These are phyloP conservation scores for Yarrowia divulgata DNA, from an alignment of 805 yeast genomes.

Conservation along the genomic window DNA sequence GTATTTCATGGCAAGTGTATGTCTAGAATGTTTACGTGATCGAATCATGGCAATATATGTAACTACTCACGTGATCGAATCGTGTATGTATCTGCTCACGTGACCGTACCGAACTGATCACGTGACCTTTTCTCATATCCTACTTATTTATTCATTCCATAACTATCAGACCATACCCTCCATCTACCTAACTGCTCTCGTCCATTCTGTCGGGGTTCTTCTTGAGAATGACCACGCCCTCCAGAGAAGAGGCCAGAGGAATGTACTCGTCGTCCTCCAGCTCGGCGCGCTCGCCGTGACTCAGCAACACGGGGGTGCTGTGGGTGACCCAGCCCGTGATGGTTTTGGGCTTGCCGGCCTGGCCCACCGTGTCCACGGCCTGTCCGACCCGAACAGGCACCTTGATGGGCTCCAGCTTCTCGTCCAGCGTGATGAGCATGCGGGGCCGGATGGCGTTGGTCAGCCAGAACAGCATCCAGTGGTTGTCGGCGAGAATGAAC, in stretches of 20 bases:
- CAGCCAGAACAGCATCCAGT: conserved; percentile 82
- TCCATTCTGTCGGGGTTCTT: conserved; percentile 75
- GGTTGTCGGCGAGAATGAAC: conserved; percentile 76
- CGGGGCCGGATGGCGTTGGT: conserved; percentile 92
- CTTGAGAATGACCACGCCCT: conserved; percentile 90
- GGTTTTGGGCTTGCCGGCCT: conserved; percentile 98
- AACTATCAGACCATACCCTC: background rate
- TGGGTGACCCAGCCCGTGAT: conserved; percentile 99
- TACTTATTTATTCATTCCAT: background rate
- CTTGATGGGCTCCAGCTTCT: conserved; percentile 86
- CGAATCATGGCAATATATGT: no score
- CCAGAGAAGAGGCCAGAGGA: conserved; percentile 79
- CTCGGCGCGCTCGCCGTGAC: conserved; percentile 96
- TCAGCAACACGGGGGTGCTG: conserved; percentile 92
- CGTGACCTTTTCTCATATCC: background rate
- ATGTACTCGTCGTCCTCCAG: conserved; percentile 93
- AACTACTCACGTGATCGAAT: no score
- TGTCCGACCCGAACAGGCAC: conserved; percentile 98
- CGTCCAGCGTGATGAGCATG: conserved; percentile 91
- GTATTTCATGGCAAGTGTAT: no score
- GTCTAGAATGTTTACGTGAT: no score
- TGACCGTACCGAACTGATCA: no score
- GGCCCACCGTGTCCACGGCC: conserved; percentile 98
- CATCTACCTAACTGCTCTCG: background rate
- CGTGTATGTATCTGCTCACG: no score